Percentiles rank a stretch among this genome's conserved stretches.
Conservation (phyloP, 768 basidiomycete genomes). For the Termitomyces sp. region DNA sequence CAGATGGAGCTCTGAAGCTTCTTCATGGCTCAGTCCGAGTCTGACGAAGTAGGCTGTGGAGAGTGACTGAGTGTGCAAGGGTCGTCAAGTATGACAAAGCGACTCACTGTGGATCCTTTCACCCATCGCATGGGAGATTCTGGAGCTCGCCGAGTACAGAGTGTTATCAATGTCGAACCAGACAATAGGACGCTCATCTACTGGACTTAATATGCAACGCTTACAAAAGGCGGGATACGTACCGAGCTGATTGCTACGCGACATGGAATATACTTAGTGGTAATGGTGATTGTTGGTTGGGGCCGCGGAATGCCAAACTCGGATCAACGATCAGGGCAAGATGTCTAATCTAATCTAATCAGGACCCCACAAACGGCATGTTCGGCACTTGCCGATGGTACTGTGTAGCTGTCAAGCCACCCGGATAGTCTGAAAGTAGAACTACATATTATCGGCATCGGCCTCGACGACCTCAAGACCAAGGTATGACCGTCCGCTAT, state of each 20-base stretch:
- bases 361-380: not conserved
- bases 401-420: constrained; percentile 48
- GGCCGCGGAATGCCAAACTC: not conserved
- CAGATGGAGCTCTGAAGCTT: constrained; percentile 66
- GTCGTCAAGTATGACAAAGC: not conserved
- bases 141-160: constrained; percentile 72
- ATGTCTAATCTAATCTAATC: constrained; percentile 24
- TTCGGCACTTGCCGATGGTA: constrained; percentile 35
- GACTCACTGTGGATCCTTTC: constrained; percentile 66
- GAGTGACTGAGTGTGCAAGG: not conserved
- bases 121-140: constrained; percentile 78
- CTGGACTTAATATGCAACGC: not conserved
- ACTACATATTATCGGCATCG: constrained; percentile 40
- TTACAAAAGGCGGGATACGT: not conserved
- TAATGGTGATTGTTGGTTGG: not conserved
- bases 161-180: constrained; percentile 92
- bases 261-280: too few relatives aligned
- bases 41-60: constrained; percentile 67
- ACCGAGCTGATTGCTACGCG: too few relatives aligned
- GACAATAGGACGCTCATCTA: constrained; percentile 59
- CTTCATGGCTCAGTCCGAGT: constrained; percentile 63
- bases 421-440: constrained; percentile 24
- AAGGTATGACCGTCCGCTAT: constrained; percentile 33
- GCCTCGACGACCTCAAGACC: constrained; percentile 50
- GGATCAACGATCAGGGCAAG: not conserved